Evolutionary conservation across 2,329 filamentous ascomycete species (phyloP), one percentile per base, ranked within the genome.

Genomic region (Ophiostoma ulmi): DNA sequence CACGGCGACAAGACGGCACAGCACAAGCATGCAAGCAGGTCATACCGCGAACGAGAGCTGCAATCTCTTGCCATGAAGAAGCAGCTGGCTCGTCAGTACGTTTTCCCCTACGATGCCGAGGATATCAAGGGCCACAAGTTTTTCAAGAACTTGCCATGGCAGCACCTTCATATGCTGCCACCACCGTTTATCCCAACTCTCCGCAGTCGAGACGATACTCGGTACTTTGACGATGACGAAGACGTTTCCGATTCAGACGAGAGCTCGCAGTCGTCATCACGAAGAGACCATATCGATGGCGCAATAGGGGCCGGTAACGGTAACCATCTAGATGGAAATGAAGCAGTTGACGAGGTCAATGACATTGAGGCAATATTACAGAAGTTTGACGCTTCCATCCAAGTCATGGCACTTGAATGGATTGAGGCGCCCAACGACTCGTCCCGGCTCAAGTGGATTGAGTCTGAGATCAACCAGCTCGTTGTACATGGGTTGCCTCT

Each of bases 61-160:
- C 65, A 67, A 4, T 31, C 65, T 13, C n/a, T 67, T 35, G 22
- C 38, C 8, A 48, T 48, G 65, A 67, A 67, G 65, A 67, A 67
- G n/a, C 65, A 67, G 22, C 65, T 67, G 68, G 76, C 77, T 5
- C 78, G 81, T 1, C 83, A 88, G 41, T 90, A 91, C 70, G 94
- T 98, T 4, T 94, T 93, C 76, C 83, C 91, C 0, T 86, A 95
- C 73, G 94, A 97, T 76, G 94, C 92, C 1, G 88, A 91, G 74
- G 93, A 97, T 70, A 96, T 98, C 82, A 97, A 96, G 78, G 81
- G 85, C 3, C 95, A 98, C 79, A 87, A 88, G 13, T 98, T 94
- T 86, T 98, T 98, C 81, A 85, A 84, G 71, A 87, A 88, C 68
- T 87, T 96, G 20, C 86, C 87, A 0, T 98, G 93, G 95, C 87